Conservation (phyloP, 1,284 basidiomycete genomes). For the Ganoderma meredithae region DNA sequence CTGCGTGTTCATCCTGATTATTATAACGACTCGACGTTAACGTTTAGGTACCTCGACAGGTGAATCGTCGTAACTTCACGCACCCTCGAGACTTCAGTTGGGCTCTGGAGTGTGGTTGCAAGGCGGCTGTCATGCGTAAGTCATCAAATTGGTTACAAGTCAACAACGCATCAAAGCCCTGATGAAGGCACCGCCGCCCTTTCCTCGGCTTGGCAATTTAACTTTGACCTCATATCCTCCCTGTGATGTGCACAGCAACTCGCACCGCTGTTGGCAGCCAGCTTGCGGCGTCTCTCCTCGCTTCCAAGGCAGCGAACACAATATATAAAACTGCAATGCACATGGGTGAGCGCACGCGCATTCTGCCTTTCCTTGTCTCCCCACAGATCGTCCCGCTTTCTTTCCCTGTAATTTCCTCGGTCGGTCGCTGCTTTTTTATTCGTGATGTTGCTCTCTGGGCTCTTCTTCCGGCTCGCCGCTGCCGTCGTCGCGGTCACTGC, state of each 20-base stretch:
- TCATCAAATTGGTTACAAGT: background rate
- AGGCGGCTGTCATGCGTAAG: background rate
- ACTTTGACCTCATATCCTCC: background rate
- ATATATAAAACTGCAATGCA: background rate
- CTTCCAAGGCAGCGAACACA: background rate
- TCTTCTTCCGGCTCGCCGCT: slow-evolving; percentile 13
- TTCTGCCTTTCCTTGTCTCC: background rate
- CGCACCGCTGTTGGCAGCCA: background rate
- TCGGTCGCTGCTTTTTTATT: background rate
- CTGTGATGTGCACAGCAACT: slow-evolving; percentile 1
- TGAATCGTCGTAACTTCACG: background rate
- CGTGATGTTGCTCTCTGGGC: slow-evolving; percentile 21
- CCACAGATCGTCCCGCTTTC: background rate
- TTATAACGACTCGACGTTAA: background rate
- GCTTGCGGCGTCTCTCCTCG: background rate
- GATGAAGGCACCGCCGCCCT: background rate
- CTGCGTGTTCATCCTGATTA: background rate
- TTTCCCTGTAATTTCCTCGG: background rate
- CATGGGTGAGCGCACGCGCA: background rate
- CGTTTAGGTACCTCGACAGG: background rate
- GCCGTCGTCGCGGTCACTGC: slow-evolving; percentile 15
- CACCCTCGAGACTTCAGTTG: background rate
- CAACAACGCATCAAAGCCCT: background rate
- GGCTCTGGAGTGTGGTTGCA: background rate
- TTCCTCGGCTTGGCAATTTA: background rate